Evolutionary conservation across 2,329 filamentous ascomycete genomes (phyloP).

Genomic region (Amauroascus niger): DNA sequence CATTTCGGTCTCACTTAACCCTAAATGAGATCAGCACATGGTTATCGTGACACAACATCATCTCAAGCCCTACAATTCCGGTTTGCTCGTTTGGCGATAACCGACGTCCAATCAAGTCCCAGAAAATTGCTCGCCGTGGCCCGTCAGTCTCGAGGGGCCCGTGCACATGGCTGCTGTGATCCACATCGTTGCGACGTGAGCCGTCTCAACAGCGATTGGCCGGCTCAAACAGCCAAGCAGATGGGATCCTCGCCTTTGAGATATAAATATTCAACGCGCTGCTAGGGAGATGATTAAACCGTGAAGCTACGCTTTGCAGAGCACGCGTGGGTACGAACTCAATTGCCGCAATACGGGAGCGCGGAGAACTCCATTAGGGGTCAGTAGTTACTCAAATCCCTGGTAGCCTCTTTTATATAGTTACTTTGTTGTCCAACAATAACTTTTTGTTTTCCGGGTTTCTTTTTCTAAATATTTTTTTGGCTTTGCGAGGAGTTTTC

Average conservation of each 20-base stretch:
- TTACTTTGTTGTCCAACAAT: neutral
- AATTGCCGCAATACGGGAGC: neutral
- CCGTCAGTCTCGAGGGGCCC: conserved; percentile 2
- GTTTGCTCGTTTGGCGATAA: conserved; percentile 8
- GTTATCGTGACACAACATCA: conserved; percentile 7
- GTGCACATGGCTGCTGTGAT: conserved; percentile 4
- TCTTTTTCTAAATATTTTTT: neutral
- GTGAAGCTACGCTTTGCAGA: neutral
- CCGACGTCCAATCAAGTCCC: conserved; percentile 6
- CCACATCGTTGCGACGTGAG: conserved; percentile 9
- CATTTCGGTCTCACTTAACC: conserved; percentile 2
- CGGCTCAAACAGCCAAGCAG: neutral
- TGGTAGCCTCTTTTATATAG: neutral
- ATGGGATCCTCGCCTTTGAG: conserved; percentile 4
- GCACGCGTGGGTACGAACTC: neutral
- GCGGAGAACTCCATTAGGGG: too few species aligned
- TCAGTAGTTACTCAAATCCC: too few species aligned
- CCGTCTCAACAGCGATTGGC: conserved; percentile 1
- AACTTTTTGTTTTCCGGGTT: neutral
- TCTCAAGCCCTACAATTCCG: conserved; percentile 10
- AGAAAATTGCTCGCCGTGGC: neutral
- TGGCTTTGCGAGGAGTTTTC: neutral
- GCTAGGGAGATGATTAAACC: neutral
- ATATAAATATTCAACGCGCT: conserved; percentile 3
- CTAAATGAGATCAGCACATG: conserved; percentile 11